Conservation (phyloP, 768 basidiomycete genomes). For the Collybia sordida region DNA sequence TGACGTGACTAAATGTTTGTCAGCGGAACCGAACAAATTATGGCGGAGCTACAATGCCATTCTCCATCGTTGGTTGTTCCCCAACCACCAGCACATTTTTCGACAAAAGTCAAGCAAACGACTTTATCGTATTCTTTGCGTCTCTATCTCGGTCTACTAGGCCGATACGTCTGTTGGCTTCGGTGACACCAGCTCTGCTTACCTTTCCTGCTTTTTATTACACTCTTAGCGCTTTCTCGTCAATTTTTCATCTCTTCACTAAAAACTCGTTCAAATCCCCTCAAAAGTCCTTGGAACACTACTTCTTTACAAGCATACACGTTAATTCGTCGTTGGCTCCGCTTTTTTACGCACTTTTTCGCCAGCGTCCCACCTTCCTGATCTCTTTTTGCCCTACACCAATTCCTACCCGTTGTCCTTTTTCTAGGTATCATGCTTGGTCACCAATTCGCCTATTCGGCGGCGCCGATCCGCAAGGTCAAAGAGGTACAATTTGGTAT, state of each 20-base stretch:
- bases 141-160: slow-evolving; percentile 19
- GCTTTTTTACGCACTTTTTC: slow-evolving; percentile 27
- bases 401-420: slow-evolving; percentile 8
- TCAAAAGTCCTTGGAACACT: slow-evolving; percentile 25
- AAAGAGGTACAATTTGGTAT: slow-evolving; percentile 99
- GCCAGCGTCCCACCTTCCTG: slow-evolving; percentile 8
- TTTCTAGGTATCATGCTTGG: slow-evolving; percentile 63
- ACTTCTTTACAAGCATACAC: slow-evolving; percentile 16
- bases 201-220: slow-evolving; percentile 27
- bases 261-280: slow-evolving; percentile 28
- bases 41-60: slow-evolving; percentile 44
- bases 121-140: slow-evolving; percentile 24
- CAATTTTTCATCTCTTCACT: slow-evolving; percentile 24
- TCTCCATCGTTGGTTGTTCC: slow-evolving; percentile 45
- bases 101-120: slow-evolving; percentile 25
- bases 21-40: slow-evolving; percentile 35
- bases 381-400: slow-evolving; percentile 13
- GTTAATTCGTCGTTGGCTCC: slow-evolving; percentile 26
- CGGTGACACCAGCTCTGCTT: slow-evolving; percentile 19
- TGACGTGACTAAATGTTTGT: not conserved
- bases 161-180: slow-evolving; percentile 13
- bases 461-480: slow-evolving; percentile 93
- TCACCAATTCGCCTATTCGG: slow-evolving; percentile 89
- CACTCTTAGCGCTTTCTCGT: slow-evolving; percentile 22
- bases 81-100: slow-evolving; percentile 41